Evolutionary conservation across 441 rosid genomes (phyloP), one percentile per base, ranked within the genome.

Genomic region (Raphanus hybrid): DNA sequence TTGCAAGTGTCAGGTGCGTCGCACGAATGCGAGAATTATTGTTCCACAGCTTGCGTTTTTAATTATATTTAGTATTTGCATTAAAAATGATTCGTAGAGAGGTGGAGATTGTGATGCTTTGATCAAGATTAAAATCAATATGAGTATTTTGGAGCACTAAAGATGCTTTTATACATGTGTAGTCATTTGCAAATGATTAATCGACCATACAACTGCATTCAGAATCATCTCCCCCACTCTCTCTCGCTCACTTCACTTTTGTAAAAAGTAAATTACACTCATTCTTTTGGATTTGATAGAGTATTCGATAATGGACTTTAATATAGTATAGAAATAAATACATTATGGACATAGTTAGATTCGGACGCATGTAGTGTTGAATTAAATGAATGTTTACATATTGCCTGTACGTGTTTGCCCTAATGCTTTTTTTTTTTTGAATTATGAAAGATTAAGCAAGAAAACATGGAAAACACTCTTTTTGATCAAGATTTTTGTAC

Each of bases 131-230:
- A 7, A 18, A 61, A 29, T n/a, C 65, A 34, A 15, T 54, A 54
- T 23, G 3, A 15, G 59, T 16, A 54, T n/a, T 66, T 72, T 23
- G 35, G 64, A 67, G 26, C 23, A 54, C 1, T 37, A 72, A 65
- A 69, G 60, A 6, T n/a, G 29, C 15, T 71, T 71, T 58, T 59
- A 43, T 60, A 72, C 20, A 72, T 67, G 69, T 59, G 27, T 64
- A 64, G 65, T 73, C 74, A 62, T 52, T 73, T 73, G 78, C 74
- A 68, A 78, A 78, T 78, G 75, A 78, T 78, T 78, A 54, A 68
- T 68, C 62, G 16, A 73, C 78, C 71, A 62, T 67, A 73, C 66
- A 62, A 18, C 20, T 67, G 59, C 65, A 29, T 54, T 73, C 12
- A 62, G 82, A 62, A 62, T 73, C 61, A 14, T 50, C 57, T 50